These are phyloP conservation scores for Pseudocercospora fuligena DNA, from an alignment of 2,329 filamentous ascomycete genomes.

Conservation along the genomic window DNA sequence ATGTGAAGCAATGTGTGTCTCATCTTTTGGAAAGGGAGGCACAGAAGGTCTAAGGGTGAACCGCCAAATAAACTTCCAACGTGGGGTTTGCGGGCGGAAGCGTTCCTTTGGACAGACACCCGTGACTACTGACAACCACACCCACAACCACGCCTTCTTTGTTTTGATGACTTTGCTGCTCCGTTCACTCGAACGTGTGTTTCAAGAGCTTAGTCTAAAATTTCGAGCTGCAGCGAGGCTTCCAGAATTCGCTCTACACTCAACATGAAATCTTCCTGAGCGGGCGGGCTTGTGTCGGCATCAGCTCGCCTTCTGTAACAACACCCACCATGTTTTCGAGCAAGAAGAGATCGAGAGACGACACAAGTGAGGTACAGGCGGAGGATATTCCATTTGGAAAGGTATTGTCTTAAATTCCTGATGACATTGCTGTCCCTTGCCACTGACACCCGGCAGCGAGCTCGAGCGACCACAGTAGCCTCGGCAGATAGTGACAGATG, in stretches of 20 bases:
- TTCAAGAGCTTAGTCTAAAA: neutral
- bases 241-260: slow-evolving; percentile 10
- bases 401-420: slow-evolving; percentile 12
- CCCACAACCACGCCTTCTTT: neutral
- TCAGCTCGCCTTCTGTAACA: slow-evolving; percentile 8
- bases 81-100: too few relatives aligned
- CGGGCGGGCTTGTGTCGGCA: slow-evolving; percentile 9
- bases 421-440: neutral
- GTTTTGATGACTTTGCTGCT: neutral
- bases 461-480: slow-evolving; percentile 27
- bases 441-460: slow-evolving; percentile 24
- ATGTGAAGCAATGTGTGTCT: neutral
- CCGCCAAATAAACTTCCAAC: too few relatives aligned
- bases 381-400: slow-evolving; percentile 26
- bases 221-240: neutral
- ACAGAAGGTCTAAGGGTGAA: too few relatives aligned
- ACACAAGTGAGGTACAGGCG: slow-evolving; percentile 18
- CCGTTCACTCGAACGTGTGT: neutral
- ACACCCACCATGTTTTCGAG: slow-evolving; percentile 19
- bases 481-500: slow-evolving; percentile 25
- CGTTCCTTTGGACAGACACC: too few relatives aligned
- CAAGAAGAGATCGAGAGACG: slow-evolving; percentile 27
- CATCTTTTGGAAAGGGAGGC: neutral
- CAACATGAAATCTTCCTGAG: slow-evolving; percentile 4
- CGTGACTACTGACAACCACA: too few relatives aligned